Base-by-base conservation (phyloP, 306 rosid species). In the Cucurbita pepo region DNA sequence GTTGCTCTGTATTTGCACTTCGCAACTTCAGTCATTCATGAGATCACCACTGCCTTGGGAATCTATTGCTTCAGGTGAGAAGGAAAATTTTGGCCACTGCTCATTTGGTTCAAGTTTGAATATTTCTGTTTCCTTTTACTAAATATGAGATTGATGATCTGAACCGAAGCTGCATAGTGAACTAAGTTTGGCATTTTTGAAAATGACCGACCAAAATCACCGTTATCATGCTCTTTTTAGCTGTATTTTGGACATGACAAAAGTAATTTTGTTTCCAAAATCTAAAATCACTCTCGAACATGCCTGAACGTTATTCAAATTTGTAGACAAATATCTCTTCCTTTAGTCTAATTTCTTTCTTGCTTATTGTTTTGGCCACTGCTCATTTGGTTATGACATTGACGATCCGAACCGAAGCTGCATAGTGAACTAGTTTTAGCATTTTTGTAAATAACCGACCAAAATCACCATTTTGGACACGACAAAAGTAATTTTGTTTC, bases 31-130 rank as follows among this genome's bases (percentile, higher is more conserved):
- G 96, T 95, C 72, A 65, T 95, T 81, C 90, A 85, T 76, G 97
- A 95, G 79, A 91, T 95, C 47, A 95, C 95, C 56, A 53, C 85
- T 44, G 99, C 99, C 66, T 77, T 95, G 79, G 99, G 99, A 82
- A 95, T 91, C 70, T 91, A 77, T 79, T 91, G 99, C 80, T 91
- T 95, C 89, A 91, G 97, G 97, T 91, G 82, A 88, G 82, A 75
- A 75, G 11, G 62, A 19, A 1, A 47, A 22, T 59, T 47, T 7
- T 38, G 50, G 63, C 12, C 12, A 16, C 36, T 12, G 18, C n/a
- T 11, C 51, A 30, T 48, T 36, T 52, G 41, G 11, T 21, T 60
- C 10, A 44, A 69, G 40, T 47, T 51, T 11, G 25, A 5, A 30
- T 18, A 22, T 9, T 69, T n/a, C 48, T 40, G 18, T 37, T 38